These are phyloP conservation scores for Fusarium sp. DNA, from an alignment of 2,329 filamentous ascomycete species.

Conservation along the genomic window DNA sequence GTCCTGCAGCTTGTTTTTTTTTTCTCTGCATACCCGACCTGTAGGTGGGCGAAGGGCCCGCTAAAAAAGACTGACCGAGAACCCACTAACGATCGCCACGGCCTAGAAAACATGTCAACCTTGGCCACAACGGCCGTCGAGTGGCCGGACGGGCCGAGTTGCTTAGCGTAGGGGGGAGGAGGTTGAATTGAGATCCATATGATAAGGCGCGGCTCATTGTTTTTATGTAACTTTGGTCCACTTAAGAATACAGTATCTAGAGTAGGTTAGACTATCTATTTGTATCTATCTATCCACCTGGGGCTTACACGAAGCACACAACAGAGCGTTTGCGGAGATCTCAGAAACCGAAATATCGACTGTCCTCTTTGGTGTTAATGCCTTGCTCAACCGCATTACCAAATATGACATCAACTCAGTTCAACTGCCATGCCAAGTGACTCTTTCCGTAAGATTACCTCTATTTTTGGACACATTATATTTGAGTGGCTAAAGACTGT, in stretches of 20 bases:
- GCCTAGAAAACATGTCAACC: constrained; percentile 24
- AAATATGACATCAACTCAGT: not conserved
- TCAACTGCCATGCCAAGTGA: not conserved
- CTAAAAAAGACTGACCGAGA: constrained; percentile 19
- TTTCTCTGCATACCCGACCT: constrained; percentile 17
- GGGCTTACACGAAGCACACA: too few relatives aligned
- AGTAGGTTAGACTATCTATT: not conserved
- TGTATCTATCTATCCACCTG: not conserved
- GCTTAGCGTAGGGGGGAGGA: constrained; percentile 24
- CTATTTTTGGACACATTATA: not conserved
- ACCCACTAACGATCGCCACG: constrained; percentile 35
- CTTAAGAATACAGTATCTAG: not conserved
- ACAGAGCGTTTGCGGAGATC: constrained; percentile 1
- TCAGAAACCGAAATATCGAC: too few relatives aligned
- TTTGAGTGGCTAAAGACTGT: not conserved
- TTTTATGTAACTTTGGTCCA: constrained; percentile 14
- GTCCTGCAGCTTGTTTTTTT: constrained; percentile 36
- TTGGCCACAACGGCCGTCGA: constrained; percentile 19
- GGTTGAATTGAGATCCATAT: constrained; percentile 11
- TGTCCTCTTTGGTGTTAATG: not conserved
- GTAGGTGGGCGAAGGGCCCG: constrained; percentile 15
- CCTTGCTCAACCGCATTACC: not conserved
- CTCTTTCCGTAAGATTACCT: not conserved
- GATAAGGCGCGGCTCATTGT: constrained; percentile 20
- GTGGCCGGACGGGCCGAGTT: constrained; percentile 39